These are phyloP conservation scores for Tricholoma sp. DNA, from an alignment of 768 basidiomycete species.

Conservation along the genomic window DNA sequence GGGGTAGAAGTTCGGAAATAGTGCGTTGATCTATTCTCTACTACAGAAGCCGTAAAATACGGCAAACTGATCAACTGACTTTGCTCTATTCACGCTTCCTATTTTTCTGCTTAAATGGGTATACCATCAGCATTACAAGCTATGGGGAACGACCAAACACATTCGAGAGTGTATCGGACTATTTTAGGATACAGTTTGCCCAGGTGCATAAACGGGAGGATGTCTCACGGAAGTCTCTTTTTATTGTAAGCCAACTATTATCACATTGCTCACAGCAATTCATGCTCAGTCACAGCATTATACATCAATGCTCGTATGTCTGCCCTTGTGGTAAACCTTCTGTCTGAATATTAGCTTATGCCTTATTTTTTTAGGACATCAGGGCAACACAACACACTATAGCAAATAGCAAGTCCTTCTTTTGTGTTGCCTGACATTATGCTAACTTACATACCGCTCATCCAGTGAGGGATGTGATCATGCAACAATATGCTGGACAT, in stretches of 20 bases:
- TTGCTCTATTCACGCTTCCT: not conserved
- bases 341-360: not conserved
- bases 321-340: not conserved
- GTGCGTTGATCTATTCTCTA: conserved; percentile 39
- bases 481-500: too few species aligned
- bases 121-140: conserved; percentile 58
- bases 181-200: conserved; percentile 82
- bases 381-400: conserved; percentile 65
- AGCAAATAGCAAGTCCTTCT: conserved; percentile 42
- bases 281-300: conserved; percentile 44
- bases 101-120: not conserved
- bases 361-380: conserved; percentile 42
- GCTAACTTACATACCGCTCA: not conserved
- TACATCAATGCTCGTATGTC: conserved; percentile 59
- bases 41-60: not conserved
- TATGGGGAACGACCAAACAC: conserved; percentile 70
- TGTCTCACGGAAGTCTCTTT: conserved; percentile 51
- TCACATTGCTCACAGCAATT: conserved; percentile 5
- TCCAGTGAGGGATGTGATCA: conserved; percentile 61
- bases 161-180: conserved; percentile 65
- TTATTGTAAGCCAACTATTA: conserved; percentile 45
- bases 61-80: not conserved
- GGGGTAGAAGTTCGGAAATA: conserved; percentile 72
- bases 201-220: conserved; percentile 71
- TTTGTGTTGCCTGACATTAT: not conserved